Evolutionary conservation across 441 rosid genomes (phyloP).

Genomic region (Euphorbia celastroides): DNA sequence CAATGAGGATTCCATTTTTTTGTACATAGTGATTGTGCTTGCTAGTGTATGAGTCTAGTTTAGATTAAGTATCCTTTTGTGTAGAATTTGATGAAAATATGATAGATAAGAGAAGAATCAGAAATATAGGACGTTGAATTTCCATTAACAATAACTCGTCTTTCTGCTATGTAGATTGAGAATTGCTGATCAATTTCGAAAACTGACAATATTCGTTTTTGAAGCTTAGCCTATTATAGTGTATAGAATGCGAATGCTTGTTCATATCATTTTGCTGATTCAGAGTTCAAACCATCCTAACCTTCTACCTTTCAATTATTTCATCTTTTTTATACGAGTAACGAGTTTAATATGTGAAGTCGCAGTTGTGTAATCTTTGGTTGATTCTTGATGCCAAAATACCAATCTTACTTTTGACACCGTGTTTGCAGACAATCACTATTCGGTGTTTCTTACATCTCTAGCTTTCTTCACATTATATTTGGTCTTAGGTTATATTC

Average conservation of each 20-base stretch:
- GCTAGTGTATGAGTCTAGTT: neutral
- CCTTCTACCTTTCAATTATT: neutral
- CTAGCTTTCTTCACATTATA: neutral
- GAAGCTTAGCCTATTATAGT: neutral
- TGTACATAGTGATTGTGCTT: neutral
- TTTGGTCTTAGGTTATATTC: neutral
- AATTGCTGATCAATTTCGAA: neutral
- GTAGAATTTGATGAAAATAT: neutral
- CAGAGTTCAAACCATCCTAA: no score
- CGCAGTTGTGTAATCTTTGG: neutral
- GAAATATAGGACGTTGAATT: neutral
- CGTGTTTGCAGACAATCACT: neutral
- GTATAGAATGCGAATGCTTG: neutral
- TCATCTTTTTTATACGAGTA: neutral
- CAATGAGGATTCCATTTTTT: neutral
- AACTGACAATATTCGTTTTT: neutral
- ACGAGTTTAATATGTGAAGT: neutral
- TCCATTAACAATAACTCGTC: neutral
- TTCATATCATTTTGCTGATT: no score
- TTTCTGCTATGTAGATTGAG: no score
- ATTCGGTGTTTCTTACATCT: neutral
- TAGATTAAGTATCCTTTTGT: neutral
- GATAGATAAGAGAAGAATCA: neutral
- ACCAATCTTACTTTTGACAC: neutral
- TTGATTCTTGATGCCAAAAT: neutral